phyloP scores from a whole-genome alignment of 805 yeast species.

The Yarrowia sp. region DNA sequence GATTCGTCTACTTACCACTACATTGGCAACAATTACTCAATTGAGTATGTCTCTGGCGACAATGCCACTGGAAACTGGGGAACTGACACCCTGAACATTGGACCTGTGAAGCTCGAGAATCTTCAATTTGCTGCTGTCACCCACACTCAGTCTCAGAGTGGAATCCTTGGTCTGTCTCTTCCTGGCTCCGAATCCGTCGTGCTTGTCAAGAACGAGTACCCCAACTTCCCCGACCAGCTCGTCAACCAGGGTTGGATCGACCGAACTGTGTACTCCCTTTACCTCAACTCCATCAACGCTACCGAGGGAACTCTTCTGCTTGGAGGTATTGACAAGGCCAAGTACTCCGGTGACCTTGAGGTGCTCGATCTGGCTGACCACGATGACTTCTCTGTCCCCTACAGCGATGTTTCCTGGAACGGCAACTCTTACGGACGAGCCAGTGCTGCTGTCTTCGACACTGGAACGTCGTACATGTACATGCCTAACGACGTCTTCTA shows the following conservation, averaged over 20 bases:
- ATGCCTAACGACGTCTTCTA: slow-evolving; percentile 41
- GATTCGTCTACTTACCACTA: slow-evolving; percentile 33
- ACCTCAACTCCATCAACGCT: slow-evolving; percentile 38
- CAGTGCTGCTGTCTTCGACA: slow-evolving; percentile 48
- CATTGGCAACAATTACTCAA: slow-evolving; percentile 32
- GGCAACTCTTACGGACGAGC: not conserved
- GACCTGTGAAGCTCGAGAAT: slow-evolving; percentile 44
- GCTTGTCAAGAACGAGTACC: slow-evolving; percentile 26
- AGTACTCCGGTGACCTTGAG: slow-evolving; percentile 41
- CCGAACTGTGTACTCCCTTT: slow-evolving; percentile 46
- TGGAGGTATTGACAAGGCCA: slow-evolving; percentile 45
- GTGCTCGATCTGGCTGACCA: slow-evolving; percentile 34
- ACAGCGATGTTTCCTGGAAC: slow-evolving; percentile 10
- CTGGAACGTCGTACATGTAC: slow-evolving; percentile 54
- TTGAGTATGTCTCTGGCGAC: slow-evolving; percentile 40
- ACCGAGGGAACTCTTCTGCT: slow-evolving; percentile 41
- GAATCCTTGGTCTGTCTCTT: slow-evolving; percentile 30
- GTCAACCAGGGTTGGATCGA: slow-evolving; percentile 42
- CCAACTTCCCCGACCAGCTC: slow-evolving; percentile 34
- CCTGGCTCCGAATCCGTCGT: slow-evolving; percentile 28
- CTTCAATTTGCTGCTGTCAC: slow-evolving; percentile 29
- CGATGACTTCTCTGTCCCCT: slow-evolving; percentile 30
- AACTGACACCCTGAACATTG: slow-evolving; percentile 55
- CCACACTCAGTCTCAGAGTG: not conserved
- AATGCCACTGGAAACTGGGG: slow-evolving; percentile 54